phyloP scores from a whole-genome alignment of 371 early-diverging fungal species.

The Conidiobolus incongruus region DNA sequence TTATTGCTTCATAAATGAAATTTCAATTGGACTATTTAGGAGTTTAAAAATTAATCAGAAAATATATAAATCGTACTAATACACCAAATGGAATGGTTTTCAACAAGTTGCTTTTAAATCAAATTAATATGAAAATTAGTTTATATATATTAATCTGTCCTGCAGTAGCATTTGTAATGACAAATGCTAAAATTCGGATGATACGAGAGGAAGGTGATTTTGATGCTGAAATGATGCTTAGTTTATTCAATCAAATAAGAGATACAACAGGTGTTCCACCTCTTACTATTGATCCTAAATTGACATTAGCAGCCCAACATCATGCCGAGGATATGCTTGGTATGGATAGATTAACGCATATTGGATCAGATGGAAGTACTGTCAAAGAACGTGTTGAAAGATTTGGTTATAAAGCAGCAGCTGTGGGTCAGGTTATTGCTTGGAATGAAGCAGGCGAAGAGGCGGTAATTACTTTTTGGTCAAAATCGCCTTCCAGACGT shows the following conservation, averaged over 20 bases:
- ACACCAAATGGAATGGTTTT: no score
- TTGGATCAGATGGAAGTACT: conserved; percentile 8
- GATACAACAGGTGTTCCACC: background rate
- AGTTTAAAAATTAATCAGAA: no score
- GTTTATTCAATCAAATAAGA: background rate
- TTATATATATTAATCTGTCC: no score
- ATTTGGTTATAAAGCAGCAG: conserved; percentile 7
- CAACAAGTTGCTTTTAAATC: no score
- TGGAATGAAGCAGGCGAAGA: background rate
- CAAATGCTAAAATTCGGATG: no score
- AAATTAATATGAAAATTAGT: no score
- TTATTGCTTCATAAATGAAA: no score
- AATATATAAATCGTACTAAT: no score
- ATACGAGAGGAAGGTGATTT: no score
- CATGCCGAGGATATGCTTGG: conserved; percentile 12
- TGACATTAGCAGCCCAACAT: conserved; percentile 10
- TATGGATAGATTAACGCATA: conserved; percentile 12
- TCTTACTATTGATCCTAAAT: background rate
- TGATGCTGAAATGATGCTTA: background rate
- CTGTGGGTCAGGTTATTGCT: conserved; percentile 18
- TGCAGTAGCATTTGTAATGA: no score
- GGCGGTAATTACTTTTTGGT: conserved; percentile 15
- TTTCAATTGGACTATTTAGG: no score
- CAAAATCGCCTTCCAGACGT: conserved; percentile 18
- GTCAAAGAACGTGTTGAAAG: conserved; percentile 2